These are phyloP conservation scores for Pinus albicaulis DNA, from an alignment of 75 land plant species.

Conservation along the genomic window DNA sequence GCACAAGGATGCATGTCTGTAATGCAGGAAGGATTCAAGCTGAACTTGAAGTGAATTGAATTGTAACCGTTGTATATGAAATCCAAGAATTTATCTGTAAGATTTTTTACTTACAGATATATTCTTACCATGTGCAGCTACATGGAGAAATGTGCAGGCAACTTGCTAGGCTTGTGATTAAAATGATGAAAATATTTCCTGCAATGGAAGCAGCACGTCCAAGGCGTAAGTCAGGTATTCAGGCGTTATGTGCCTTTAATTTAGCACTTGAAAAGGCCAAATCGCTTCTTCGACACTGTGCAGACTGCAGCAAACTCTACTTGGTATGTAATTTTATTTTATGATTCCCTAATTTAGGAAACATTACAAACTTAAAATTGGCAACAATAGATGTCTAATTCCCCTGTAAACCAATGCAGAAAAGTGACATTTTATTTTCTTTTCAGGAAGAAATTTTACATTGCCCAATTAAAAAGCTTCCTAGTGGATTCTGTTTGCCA, in stretches of 20 bases:
- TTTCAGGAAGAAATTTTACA: background rate
- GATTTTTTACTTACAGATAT: background rate
- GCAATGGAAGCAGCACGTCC: slow-evolving; percentile 70
- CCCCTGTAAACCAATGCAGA: background rate
- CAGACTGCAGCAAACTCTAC: slow-evolving; percentile 83
- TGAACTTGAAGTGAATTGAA: background rate
- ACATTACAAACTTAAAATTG: background rate
- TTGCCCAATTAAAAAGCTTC: background rate
- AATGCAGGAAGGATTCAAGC: background rate
- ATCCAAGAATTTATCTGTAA: background rate
- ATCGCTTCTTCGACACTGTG: slow-evolving; percentile 73
- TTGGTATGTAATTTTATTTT: slow-evolving; percentile 34
- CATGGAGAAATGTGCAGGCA: slow-evolving; percentile 71
- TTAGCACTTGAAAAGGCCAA: slow-evolving; percentile 83
- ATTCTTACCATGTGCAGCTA: slow-evolving; percentile 44
- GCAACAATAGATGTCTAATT: background rate
- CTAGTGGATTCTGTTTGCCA: background rate
- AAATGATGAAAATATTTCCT: slow-evolving; percentile 53
- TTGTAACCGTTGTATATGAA: background rate
- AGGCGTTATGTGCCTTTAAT: slow-evolving; percentile 78
- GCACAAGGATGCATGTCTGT: background rate
- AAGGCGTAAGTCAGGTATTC: slow-evolving; percentile 71
- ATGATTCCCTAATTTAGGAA: background rate
- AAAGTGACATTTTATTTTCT: background rate
- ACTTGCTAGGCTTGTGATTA: slow-evolving; percentile 49